Conservation (phyloP, 495 filamentous ascomycete species). For the Glarea lozoyensis region DNA sequence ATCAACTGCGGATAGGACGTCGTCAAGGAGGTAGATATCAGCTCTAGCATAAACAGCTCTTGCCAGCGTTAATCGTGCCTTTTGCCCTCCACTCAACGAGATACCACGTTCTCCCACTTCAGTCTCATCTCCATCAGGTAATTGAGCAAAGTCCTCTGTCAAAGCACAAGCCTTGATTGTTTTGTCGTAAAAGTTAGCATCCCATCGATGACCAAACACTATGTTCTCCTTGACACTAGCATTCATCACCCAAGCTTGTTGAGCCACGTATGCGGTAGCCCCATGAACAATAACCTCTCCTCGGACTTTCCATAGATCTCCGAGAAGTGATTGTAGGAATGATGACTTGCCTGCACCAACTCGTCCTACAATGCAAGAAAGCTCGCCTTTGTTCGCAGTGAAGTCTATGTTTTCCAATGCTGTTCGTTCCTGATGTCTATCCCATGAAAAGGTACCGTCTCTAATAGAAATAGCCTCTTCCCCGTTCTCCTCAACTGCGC, state of each 20-base stretch:
- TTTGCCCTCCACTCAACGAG: conserved; percentile 93
- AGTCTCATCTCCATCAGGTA: conserved; percentile 95
- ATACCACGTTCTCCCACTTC: conserved; percentile 97
- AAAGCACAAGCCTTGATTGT: conserved; percentile 93
- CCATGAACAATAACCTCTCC: conserved; percentile 81
- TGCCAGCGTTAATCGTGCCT: conserved; percentile 88
- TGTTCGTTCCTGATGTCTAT: conserved; percentile 58
- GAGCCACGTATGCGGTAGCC: conserved; percentile 79
- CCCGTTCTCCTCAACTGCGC: conserved; percentile 55
- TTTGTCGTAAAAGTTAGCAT: conserved; percentile 88
- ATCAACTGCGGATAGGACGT: conserved; percentile 91
- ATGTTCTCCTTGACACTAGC: conserved; percentile 95
- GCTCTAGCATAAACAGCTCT: conserved; percentile 94
- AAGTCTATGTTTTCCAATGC: conserved; percentile 75
- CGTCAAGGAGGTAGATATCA: conserved; percentile 94
- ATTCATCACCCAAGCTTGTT: conserved; percentile 96
- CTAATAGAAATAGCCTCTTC: conserved; percentile 79
- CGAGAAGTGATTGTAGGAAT: conserved; percentile 75
- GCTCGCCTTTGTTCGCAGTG: conserved; percentile 78
- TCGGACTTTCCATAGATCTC: conserved; percentile 82
- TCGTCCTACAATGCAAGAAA: conserved; percentile 89
- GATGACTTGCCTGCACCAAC: conserved; percentile 95
- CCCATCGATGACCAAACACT: conserved; percentile 90
- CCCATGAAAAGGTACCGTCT: conserved; percentile 92
- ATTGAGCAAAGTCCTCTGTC: conserved; percentile 78